Base-by-base conservation (phyloP, 2,329 filamentous ascomycete species). In the Cladosporium velox region DNA sequence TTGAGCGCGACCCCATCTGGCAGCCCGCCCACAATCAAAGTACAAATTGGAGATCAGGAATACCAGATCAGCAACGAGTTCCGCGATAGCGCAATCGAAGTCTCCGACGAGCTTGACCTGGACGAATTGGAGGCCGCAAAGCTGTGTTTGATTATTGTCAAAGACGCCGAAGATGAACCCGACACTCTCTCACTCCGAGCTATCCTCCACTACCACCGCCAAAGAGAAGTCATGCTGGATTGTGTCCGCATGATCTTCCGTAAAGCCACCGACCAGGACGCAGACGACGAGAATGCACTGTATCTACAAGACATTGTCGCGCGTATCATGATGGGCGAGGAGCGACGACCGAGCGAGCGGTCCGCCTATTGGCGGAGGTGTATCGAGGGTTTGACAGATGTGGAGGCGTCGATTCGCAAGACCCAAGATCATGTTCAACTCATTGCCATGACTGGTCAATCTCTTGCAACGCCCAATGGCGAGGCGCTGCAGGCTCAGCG, bases 51-150 rank as follows among this genome's bases (percentile, higher is more conserved):
- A 71, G 90, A 88, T 68, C 85, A 87, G 38, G 87, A 93, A 73
- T 98, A 92, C 78, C 82, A 85, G 26, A 83, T 99, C 80, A 97
- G 96, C 79, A 86, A 91, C 65, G 89, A 92, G 68, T 98, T 99
- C 79, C 88, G 94, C 75, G 90, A 97, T 77, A 88, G 90, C 71
- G 87, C 89, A 28, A 83, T 96, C 35, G 87, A 92, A 72, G 84
- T 99, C 44, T 91, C 94, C 65, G 93, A 98, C 77, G 91, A 92
- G 71, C 84, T 97, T 68, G 89, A 97, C 73, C 84, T 99, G 62
- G 93, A 99, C 79, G 96, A 99, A 79, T 77, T 96, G 66, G 87
- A 95, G 72, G 90, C 94, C 21, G 91, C 92, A 11, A 85, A 86
- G 70, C 86, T 95, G 59, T 77, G 75, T 62, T 87, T 96, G 66